A percentile compares a stretch with the other conserved stretches of the same genome.
Evolutionary conservation across 2,329 filamentous ascomycete genomes (phyloP).

Genomic region (Trichoderma atroviride): DNA sequence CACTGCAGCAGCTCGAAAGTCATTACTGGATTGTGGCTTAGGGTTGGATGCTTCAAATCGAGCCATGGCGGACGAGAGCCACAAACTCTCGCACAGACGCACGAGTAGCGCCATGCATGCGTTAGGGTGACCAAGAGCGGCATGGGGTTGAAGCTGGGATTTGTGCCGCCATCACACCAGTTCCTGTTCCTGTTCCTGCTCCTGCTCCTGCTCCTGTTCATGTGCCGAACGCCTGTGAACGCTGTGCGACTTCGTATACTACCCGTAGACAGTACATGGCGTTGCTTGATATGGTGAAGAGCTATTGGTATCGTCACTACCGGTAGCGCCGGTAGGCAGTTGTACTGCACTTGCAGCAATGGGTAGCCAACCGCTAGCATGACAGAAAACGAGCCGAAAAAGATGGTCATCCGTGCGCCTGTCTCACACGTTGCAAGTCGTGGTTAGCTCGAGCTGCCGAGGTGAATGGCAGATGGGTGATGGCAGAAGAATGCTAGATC

Average conservation of each 20-base stretch:
- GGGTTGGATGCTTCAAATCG: constrained; percentile 7
- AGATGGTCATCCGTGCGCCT: constrained; percentile 1
- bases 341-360: background rate
- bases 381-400: background rate
- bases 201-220: background rate
- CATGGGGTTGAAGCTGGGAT: constrained; percentile 16
- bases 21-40: background rate
- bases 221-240: background rate
- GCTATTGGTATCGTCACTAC: background rate
- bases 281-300: background rate
- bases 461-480: background rate
- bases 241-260: background rate
- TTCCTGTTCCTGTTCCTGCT: background rate
- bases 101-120: constrained; percentile 20
- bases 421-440: constrained; percentile 11
- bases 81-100: constrained; percentile 21
- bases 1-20: background rate
- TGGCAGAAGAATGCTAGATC: background rate
- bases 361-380: background rate
- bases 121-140: constrained; percentile 10
- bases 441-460: constrained; percentile 8
- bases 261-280: background rate
- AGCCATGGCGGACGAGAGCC: constrained; percentile 3
- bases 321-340: background rate
- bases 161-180: background rate